phyloP scores from a whole-genome alignment of 257 asterid genomes.

The Ehretia macrophylla region DNA sequence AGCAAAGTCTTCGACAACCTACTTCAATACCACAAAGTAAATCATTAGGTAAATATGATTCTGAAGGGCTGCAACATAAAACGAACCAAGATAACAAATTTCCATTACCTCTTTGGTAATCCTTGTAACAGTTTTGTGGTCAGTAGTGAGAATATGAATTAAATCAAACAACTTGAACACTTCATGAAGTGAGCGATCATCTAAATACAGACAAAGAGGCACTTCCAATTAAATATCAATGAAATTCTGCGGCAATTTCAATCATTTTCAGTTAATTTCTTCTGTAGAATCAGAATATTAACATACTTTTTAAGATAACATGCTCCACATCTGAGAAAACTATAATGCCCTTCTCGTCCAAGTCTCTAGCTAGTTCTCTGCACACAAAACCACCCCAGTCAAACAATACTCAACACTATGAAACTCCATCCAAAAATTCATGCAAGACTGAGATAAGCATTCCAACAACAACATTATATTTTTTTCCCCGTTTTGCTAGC shows the following conservation, averaged over 20 bases:
- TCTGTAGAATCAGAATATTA: not conserved
- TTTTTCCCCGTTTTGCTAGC: too few species aligned
- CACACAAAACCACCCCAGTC: not conserved
- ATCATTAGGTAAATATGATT: slow-evolving; percentile 6
- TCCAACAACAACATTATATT: not conserved
- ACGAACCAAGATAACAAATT: not conserved
- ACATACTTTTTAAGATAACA: slow-evolving; percentile 66
- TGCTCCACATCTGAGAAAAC: slow-evolving; percentile 67
- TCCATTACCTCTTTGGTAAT: slow-evolving; percentile 74
- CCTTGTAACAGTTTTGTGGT: slow-evolving; percentile 75
- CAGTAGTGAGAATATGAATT: slow-evolving; percentile 76
- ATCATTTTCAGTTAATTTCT: not conserved
- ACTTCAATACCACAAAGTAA: not conserved
- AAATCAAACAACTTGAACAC: slow-evolving; percentile 92
- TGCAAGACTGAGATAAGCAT: slow-evolving; percentile 1
- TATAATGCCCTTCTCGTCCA: slow-evolving; percentile 57
- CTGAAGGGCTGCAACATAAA: not conserved
- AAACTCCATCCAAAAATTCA: not conserved
- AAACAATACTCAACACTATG: not conserved
- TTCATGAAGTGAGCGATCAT: slow-evolving; percentile 71
- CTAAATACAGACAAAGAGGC: slow-evolving; percentile 29
- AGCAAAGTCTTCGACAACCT: slow-evolving; percentile 95
- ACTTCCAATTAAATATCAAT: slow-evolving; percentile 12
- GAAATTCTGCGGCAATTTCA: not conserved
- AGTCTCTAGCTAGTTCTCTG: slow-evolving; percentile 86